Evolutionary conservation across 2,329 filamentous ascomycete species (phyloP), one percentile per base, ranked within the genome.

Genomic region (Phaeoacremonium minimum): DNA sequence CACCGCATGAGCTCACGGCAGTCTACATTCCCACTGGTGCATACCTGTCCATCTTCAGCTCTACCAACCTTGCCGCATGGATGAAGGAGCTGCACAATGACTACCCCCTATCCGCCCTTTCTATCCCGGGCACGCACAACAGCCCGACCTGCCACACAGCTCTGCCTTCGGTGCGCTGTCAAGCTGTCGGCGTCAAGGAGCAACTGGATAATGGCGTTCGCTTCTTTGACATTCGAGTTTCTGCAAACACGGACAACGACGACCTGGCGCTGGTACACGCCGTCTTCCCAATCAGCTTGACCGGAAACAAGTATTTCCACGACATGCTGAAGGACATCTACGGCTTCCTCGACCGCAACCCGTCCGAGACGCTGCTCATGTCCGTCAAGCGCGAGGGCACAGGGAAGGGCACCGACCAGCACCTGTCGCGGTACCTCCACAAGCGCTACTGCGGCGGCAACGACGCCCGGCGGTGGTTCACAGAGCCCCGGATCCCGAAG

Each of bases 51-150:
- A 68, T 97, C 42, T 81, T 83, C 62, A 87, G 81, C 43, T 88
- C 81, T 5, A 74, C 82, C 13, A 73, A 79, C 36, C 74, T 90
- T 33, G 57, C 79, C 43, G 64, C 71, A 36, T 95, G 93, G 93
- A 97, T 97, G 90, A 63, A 71, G 38, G 73, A 81, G 43, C 71
- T 97, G 29, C 69, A 74, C 42, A 77, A 90, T 51, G 73, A 80
- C 15, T 83, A 79, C 35, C 80, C 87, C 2, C 69, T 97, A 5
- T 85, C 87, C 2, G 75, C 83, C 4, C 77, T 98, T 33, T 93
- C 85, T 33, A 93, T 97, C 44, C 93, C 93, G 0, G 93, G 93
- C 45, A 96, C 93, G 0, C 93, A 98, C 69, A 97, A 98, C 65
- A 87, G 86, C 14, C 87, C 93, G 6, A 94, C 90, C 8, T 84